phyloP scores from a whole-genome alignment of 2,329 filamentous ascomycete species.

The Delphinella strobiligena region DNA sequence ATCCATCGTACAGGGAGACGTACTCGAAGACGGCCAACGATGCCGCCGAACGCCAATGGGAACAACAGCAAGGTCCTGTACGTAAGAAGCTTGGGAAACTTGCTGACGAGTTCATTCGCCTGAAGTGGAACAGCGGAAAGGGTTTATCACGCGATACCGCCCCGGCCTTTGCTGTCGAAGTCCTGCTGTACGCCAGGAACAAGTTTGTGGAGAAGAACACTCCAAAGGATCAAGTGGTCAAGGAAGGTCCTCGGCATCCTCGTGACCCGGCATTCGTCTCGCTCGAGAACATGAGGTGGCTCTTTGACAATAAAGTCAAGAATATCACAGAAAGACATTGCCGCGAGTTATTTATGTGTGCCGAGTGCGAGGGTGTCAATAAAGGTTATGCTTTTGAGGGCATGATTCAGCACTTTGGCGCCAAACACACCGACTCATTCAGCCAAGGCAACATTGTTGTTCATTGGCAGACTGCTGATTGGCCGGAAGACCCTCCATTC shows the following conservation, averaged over 20 bases:
- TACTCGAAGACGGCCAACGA: conserved; percentile 43
- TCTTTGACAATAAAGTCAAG: conserved; percentile 68
- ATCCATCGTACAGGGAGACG: conserved; percentile 35
- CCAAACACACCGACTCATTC: conserved; percentile 63
- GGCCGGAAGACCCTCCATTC: conserved; percentile 67
- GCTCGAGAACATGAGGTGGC: conserved; percentile 77
- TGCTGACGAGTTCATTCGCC: conserved; percentile 57
- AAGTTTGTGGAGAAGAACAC: conserved; percentile 18
- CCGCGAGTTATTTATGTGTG: conserved; percentile 67
- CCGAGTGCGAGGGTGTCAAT: conserved; percentile 41
- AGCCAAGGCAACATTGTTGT: conserved; percentile 63
- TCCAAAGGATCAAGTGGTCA: conserved; percentile 31
- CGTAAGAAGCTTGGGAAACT: conserved; percentile 52
- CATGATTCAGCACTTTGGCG: conserved; percentile 71
- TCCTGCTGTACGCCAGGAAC: conserved; percentile 38
- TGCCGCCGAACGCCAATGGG: conserved; percentile 56
- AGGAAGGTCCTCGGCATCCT: conserved; percentile 14
- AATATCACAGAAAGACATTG: conserved; percentile 52
- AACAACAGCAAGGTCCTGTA: conserved; percentile 55
- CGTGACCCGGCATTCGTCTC: conserved; percentile 36
- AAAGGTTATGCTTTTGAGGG: conserved; percentile 68
- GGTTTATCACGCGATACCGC: conserved; percentile 52
- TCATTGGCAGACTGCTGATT: conserved; percentile 64
- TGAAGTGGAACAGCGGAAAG: conserved; percentile 52
- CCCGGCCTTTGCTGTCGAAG: conserved; percentile 58